phyloP scores from a whole-genome alignment of 2,329 filamentous ascomycete genomes.

The Chrysoporthe cubensis region DNA sequence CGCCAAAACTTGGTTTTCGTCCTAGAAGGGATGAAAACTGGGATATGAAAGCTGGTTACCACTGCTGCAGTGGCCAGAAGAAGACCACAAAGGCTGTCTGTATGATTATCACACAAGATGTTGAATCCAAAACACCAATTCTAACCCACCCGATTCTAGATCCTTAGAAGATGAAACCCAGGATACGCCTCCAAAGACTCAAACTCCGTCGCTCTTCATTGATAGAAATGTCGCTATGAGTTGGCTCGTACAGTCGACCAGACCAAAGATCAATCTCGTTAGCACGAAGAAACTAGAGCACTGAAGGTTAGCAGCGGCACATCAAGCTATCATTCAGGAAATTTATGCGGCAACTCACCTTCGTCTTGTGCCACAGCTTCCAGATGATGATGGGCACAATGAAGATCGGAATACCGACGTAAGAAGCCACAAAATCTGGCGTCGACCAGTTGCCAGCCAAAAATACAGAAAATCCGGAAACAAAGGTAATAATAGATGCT shows the following conservation, averaged over 20 bases:
- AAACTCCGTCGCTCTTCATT: conserved; percentile 15
- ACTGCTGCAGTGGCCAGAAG: not conserved
- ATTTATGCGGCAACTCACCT: conserved; percentile 14
- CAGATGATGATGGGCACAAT: conserved; percentile 24
- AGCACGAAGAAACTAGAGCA: conserved; percentile 18
- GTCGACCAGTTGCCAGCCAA: conserved; percentile 43
- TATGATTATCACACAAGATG: not conserved
- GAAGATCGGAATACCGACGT: conserved; percentile 37
- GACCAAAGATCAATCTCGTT: conserved; percentile 58
- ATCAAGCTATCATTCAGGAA: not conserved
- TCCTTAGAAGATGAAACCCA: conserved; percentile 16
- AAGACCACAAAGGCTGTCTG: not conserved
- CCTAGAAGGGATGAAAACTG: not conserved
- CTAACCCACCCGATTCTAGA: not conserved
- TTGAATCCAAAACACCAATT: not conserved
- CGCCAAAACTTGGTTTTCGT: not conserved
- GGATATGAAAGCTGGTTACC: not conserved
- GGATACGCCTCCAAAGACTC: conserved; percentile 22
- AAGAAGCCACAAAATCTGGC: conserved; percentile 45
- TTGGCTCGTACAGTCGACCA: conserved; percentile 39
- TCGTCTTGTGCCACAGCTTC: conserved; percentile 26
- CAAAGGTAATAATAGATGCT: conserved; percentile 47
- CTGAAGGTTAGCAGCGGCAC: conserved; percentile 5
- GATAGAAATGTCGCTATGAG: not conserved
- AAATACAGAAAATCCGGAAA: conserved; percentile 49